Conservation (phyloP, 2,329 filamentous ascomycete species). For the Plenodomus tracheiphilus region DNA sequence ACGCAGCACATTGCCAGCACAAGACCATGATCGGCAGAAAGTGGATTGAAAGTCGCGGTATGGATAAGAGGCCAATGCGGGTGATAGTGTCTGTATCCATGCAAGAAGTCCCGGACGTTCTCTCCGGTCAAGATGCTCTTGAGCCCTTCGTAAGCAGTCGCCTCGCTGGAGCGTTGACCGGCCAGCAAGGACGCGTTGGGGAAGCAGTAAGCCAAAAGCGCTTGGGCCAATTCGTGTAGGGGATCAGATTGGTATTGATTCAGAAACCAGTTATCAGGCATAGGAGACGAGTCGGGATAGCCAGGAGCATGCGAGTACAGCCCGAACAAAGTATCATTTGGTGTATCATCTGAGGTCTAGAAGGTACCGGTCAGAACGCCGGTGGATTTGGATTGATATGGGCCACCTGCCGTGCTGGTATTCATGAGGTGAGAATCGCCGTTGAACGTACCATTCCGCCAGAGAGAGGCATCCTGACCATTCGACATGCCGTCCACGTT, state of each 20-base stretch:
- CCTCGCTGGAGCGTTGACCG: conserved; percentile 29
- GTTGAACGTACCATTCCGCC: conserved; percentile 49
- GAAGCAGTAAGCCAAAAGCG: conserved; percentile 57
- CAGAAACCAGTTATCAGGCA: conserved; percentile 49
- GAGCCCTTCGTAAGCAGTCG: conserved; percentile 58
- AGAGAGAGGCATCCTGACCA: conserved; percentile 44
- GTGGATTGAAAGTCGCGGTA: conserved; percentile 69
- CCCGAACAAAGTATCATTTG: conserved; percentile 54
- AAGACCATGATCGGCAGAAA: conserved; percentile 67
- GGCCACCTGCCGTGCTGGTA: conserved; percentile 52
- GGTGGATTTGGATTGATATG: conserved; percentile 50
- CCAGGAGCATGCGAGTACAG: conserved; percentile 51
- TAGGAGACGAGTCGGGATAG: conserved; percentile 45
- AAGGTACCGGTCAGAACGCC: conserved; percentile 48
- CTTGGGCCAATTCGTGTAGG: conserved; percentile 50
- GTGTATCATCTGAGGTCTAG: conserved; percentile 48
- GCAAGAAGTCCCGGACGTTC: conserved; percentile 71
- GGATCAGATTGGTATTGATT: conserved; percentile 45
- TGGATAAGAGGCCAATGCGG: conserved; percentile 75
- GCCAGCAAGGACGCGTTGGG: conserved; percentile 43
- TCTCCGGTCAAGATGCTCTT: conserved; percentile 64
- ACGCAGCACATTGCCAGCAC: conserved; percentile 72
- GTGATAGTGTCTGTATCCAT: conserved; percentile 73
- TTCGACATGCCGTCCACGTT: conserved; percentile 42
- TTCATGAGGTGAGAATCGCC: conserved; percentile 50